Evolutionary conservation across 2,329 filamentous ascomycete species (phyloP), one percentile per base, ranked within the genome.

Genomic region (Cercospora zeina): DNA sequence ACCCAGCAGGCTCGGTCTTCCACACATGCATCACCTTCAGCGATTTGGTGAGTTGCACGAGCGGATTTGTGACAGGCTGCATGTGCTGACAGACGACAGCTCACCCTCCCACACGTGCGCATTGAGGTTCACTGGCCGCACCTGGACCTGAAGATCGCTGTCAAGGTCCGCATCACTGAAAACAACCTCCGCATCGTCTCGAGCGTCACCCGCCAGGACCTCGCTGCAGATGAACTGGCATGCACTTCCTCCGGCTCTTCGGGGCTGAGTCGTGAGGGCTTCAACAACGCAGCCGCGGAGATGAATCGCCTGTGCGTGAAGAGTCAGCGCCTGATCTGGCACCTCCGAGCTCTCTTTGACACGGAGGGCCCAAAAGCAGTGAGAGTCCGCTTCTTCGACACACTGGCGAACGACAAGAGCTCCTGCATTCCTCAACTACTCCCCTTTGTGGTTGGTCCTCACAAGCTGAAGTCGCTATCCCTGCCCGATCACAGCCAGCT

Each of bases 401-500:
- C 55, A 4, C 33, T 67, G 13, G 58, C 45, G 3, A 36, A 55
- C 11, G 34, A 53, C 3, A 16, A 24, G 30, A 34, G 27, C 27
- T 34, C 59, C 21, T 54, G 54, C 37, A 16, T 64, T 24, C 36
- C 61, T 7, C 4, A 34, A 8, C 8, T 66, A 2, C 33, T 66
- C 21, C 64, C 64, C 13, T 67, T 60, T 56, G 21, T 67, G 21
- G 39, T 45, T 9, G 60, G 64, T 11, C 31, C 36, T 10, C 36
- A 54, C 33, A 55, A 54, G 11, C 49, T 67, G 4, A 53, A 51
- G 2, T 64, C 64, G 5, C 60, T 67, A 2, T 61, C 58, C 3
- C 49, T 39, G 4, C 62, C 62, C 13, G 61, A 63, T 11, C 63
- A 61, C 57, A 54, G 58, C 31, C 50, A 61, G 5, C 30, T 66